Evolutionary conservation across 768 basidiomycete species (phyloP).

Genomic region (Lyophyllum atratum): DNA sequence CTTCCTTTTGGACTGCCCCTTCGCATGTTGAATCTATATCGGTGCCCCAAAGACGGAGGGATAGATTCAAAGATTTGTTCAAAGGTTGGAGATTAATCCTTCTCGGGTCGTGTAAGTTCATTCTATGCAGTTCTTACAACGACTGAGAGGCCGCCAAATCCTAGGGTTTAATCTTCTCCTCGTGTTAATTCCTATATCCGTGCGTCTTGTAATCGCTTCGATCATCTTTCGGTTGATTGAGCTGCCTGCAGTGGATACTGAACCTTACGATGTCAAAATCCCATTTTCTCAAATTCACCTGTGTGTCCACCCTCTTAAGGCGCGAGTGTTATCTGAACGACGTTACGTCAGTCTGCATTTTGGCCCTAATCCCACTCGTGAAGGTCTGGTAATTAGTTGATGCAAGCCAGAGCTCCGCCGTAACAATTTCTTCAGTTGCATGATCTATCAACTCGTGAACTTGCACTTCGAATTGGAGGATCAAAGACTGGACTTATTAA

Average conservation of each 20-base stretch:
- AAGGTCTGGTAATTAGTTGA: constrained; percentile 44
- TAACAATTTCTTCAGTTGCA: constrained; percentile 51
- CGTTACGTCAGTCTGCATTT: constrained; percentile 51
- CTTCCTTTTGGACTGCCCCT: constrained; percentile 14
- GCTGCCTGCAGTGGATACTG: constrained; percentile 51
- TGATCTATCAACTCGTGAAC: constrained; percentile 72
- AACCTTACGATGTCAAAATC: constrained; percentile 47
- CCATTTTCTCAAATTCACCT: constrained; percentile 59
- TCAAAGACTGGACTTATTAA: constrained; percentile 78
- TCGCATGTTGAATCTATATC: constrained; percentile 9
- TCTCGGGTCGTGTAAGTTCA: constrained; percentile 55
- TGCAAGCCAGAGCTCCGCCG: neutral
- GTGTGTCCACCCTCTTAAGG: constrained; percentile 31
- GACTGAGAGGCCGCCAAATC: neutral
- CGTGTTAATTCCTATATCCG: constrained; percentile 67
- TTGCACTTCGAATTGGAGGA: constrained; percentile 76
- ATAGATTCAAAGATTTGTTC: constrained; percentile 8
- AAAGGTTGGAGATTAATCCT: constrained; percentile 56
- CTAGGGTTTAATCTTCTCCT: constrained; percentile 74
- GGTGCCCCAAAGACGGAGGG: neutral
- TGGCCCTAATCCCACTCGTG: constrained; percentile 78
- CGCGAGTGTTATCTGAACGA: neutral
- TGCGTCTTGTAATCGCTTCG: constrained; percentile 31
- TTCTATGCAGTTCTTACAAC: neutral
- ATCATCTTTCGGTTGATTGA: neutral